Evolutionary conservation across 371 early-diverging fungal genomes (phyloP).

Genomic region (Rhizopus sp.): DNA sequence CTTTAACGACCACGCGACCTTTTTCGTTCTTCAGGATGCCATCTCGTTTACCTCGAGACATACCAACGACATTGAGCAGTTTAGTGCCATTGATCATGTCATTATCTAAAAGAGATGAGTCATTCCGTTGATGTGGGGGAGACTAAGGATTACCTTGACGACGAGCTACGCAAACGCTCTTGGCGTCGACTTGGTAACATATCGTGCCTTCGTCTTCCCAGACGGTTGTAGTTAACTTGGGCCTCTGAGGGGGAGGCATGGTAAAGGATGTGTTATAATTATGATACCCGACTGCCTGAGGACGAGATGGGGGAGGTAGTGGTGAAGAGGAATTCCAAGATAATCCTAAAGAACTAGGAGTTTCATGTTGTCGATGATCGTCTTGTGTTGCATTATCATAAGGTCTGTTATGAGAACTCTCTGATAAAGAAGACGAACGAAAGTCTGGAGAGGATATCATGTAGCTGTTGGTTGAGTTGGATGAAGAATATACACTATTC

Average conservation of each 20-base stretch:
- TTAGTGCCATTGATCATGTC: slow-evolving; percentile 88
- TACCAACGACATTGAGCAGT: slow-evolving; percentile 81
- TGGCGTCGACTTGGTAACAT: slow-evolving; percentile 81
- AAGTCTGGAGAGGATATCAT: too few species aligned
- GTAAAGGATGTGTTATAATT: slow-evolving; percentile 17
- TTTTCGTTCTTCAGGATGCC: slow-evolving; percentile 87
- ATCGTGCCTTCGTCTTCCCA: slow-evolving; percentile 85
- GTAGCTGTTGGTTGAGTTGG: neutral
- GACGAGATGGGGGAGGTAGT: slow-evolving; percentile 29
- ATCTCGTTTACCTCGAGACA: slow-evolving; percentile 89
- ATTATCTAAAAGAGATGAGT: slow-evolving; percentile 53
- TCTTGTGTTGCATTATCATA: neutral
- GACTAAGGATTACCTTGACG: slow-evolving; percentile 61
- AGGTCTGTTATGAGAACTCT: neutral
- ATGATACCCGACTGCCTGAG: slow-evolving; percentile 9
- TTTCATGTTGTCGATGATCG: neutral
- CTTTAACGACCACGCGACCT: slow-evolving; percentile 83
- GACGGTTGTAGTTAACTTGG: slow-evolving; percentile 73
- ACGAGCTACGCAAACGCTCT: slow-evolving; percentile 78
- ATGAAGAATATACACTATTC: slow-evolving; percentile 33
- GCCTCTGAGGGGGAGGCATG: slow-evolving; percentile 47
- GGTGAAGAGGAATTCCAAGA: slow-evolving; percentile 26
- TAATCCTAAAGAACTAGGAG: slow-evolving; percentile 1
- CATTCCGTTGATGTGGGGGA: neutral
- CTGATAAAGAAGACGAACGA: neutral